Evolutionary conservation across 306 rosid species (phyloP).

Genomic region (Crotalaria pallida): DNA sequence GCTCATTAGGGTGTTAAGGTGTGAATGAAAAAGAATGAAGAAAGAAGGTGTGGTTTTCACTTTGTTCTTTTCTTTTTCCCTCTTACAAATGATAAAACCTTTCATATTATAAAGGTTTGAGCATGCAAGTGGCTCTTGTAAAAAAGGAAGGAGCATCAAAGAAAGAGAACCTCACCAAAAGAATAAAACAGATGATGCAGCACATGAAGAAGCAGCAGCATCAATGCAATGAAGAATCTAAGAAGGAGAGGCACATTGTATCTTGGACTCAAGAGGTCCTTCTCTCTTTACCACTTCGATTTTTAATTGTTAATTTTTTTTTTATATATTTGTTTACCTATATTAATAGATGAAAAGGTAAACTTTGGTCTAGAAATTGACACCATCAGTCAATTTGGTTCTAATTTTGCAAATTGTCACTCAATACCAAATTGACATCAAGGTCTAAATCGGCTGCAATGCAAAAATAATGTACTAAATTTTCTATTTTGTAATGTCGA

Average conservation of each 20-base stretch:
- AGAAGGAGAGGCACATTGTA: constrained; percentile 91
- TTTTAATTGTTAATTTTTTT: background rate
- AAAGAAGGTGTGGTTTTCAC: constrained; percentile 11
- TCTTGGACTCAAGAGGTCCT: constrained; percentile 80
- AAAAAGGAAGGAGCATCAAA: constrained; percentile 57
- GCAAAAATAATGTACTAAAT: too few species aligned
- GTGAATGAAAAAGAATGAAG: constrained; percentile 28
- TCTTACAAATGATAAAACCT: background rate
- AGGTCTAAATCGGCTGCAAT: too few species aligned
- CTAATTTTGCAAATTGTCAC: too few species aligned
- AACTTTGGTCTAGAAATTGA: too few species aligned
- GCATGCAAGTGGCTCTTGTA: constrained; percentile 51
- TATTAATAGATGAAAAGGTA: background rate
- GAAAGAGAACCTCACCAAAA: constrained; percentile 21
- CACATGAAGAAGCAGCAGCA: constrained; percentile 26
- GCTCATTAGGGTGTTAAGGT: constrained; percentile 31
- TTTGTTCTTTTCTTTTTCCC: background rate
- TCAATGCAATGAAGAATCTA: constrained; percentile 43
- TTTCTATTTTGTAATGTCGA: too few species aligned
- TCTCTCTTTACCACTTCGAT: background rate
- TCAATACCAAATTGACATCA: too few species aligned
- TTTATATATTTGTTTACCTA: background rate
- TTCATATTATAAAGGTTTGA: constrained; percentile 29
- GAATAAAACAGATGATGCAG: constrained; percentile 31
- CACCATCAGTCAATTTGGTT: too few species aligned